Conservation (phyloP, 2,329 filamentous ascomycete genomes). For the Trichoderma citrinoviride region DNA sequence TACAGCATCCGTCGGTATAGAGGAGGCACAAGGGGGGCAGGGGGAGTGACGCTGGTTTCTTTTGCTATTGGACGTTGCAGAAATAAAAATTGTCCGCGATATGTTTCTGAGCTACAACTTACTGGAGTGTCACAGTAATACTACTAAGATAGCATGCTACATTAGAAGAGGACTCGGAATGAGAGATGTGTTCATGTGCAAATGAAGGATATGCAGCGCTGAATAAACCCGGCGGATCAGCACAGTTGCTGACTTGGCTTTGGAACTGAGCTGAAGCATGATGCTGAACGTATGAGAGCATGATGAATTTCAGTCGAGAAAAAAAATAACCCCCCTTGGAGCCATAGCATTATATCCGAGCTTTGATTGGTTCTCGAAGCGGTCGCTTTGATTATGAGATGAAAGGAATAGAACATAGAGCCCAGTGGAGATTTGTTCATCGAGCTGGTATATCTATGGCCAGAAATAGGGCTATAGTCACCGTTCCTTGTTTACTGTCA, state of each 20-base stretch:
- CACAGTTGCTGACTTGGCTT: neutral
- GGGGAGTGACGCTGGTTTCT: neutral
- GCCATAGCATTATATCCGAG: too few species aligned
- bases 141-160: neutral
- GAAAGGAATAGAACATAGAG: too few species aligned
- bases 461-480: too few species aligned
- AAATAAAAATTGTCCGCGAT: neutral
- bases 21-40: neutral
- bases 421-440: too few species aligned
- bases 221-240: neutral
- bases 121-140: too few species aligned
- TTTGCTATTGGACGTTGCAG: neutral
- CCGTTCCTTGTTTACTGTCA: too few species aligned
- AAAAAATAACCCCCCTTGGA: too few species aligned
- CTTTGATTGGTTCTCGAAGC: too few species aligned
- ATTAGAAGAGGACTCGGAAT: neutral
- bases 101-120: neutral
- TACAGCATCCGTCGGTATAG: constrained; percentile 11
- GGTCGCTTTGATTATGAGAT: too few species aligned
- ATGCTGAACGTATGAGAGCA: too few species aligned
- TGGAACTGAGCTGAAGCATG: neutral
- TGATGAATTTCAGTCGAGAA: too few species aligned
- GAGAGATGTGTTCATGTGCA: neutral
- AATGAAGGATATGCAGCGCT: neutral
- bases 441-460: too few species aligned